phyloP scores from a whole-genome alignment of 2,329 filamentous ascomycete species.

The Xylaria sp. region DNA sequence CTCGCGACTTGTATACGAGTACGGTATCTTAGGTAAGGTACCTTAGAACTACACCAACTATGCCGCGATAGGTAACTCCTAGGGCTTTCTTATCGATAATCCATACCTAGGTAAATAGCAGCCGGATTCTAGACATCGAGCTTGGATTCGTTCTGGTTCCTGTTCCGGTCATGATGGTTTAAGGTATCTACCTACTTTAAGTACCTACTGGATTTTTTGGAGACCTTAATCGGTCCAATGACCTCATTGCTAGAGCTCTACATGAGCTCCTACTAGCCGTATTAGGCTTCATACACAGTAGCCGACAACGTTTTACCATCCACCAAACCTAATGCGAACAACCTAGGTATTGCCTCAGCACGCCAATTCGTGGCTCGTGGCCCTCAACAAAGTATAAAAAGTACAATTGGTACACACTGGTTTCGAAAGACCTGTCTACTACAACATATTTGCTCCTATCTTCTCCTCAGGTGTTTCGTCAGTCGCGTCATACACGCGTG shows the following conservation, averaged over 20 bases:
- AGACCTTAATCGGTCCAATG: slow-evolving; percentile 24
- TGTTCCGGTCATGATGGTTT: no score
- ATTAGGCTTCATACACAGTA: background rate
- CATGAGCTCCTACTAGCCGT: slow-evolving; percentile 3
- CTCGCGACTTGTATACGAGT: no score
- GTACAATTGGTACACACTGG: background rate
- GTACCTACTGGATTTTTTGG: no score
- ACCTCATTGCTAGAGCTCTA: slow-evolving; percentile 26
- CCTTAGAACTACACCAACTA: no score
- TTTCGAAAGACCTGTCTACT: background rate
- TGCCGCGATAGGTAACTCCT: no score
- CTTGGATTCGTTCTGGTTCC: no score
- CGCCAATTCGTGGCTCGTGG: background rate
- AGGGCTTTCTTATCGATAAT: slow-evolving; percentile 19
- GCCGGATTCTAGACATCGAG: no score
- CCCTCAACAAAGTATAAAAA: background rate
- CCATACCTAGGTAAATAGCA: no score
- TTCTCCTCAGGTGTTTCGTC: background rate
- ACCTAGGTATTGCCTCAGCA: no score
- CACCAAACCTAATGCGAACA: background rate
- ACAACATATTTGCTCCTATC: background rate
- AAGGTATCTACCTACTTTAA: no score
- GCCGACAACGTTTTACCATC: background rate
- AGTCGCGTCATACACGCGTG: background rate
- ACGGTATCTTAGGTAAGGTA: no score